Evolutionary conservation across 768 basidiomycete species (phyloP).

Genomic region (Aureoboletus auriporus): DNA sequence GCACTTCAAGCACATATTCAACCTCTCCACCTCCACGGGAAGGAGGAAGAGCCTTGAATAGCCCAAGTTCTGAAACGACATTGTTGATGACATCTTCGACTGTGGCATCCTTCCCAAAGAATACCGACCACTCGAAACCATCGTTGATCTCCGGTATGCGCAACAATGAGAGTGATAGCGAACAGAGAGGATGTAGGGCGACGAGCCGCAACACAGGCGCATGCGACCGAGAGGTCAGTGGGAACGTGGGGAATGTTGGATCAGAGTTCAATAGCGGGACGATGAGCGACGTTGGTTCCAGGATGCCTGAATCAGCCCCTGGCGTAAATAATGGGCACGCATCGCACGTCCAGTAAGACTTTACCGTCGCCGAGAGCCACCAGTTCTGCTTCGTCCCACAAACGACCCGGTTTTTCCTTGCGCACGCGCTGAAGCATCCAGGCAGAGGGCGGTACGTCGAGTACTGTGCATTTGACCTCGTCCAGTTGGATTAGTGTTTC

Average conservation of each 20-base stretch:
- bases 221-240: constrained; percentile 64
- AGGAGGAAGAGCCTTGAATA: constrained; percentile 60
- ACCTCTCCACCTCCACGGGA: constrained; percentile 60
- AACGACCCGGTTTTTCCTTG: constrained; percentile 51
- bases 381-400: constrained; percentile 73
- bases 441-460: constrained; percentile 52
- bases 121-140: constrained; percentile 61
- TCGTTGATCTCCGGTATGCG: constrained; percentile 79
- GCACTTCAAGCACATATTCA: constrained; percentile 73
- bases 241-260: constrained; percentile 61
- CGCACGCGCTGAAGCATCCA: constrained; percentile 73
- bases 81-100: constrained; percentile 51
- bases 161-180: constrained; percentile 49
- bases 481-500: constrained; percentile 43
- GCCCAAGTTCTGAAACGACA: constrained; percentile 61
- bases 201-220: constrained; percentile 66
- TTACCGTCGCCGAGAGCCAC: constrained; percentile 61
- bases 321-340: constrained; percentile 10
- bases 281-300: constrained; percentile 42
- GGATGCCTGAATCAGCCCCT: constrained; percentile 38
- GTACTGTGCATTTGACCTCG: constrained; percentile 49
- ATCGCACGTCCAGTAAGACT: constrained; percentile 7
- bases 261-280: constrained; percentile 43
- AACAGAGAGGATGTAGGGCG: constrained; percentile 60
- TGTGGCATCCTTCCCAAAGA: constrained; percentile 54